phyloP scores from a whole-genome alignment of 148 eudicot species.

The Vaccinium myrtillus region DNA sequence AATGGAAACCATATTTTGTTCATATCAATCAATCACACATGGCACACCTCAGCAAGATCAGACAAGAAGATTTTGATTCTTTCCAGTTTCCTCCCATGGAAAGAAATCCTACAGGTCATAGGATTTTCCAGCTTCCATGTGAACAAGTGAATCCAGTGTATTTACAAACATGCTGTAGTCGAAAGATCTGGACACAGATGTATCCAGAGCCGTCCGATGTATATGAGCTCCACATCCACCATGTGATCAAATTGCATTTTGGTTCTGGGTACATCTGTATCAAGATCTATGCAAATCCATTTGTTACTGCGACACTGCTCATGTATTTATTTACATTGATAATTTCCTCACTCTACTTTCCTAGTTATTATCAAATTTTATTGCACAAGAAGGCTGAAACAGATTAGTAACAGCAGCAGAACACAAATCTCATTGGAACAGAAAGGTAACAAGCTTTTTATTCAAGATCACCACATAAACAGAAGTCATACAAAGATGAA shows the following conservation, averaged over 20 bases:
- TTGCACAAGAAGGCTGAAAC: background rate
- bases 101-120: background rate
- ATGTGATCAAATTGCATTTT: background rate
- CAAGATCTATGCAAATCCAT: background rate
- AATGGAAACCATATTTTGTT: background rate
- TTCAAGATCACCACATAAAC: conserved; percentile 20
- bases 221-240: background rate
- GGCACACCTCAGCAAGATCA: background rate
- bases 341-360: too few species aligned
- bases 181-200: background rate
- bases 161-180: background rate
- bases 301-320: background rate
- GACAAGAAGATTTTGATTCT: background rate
- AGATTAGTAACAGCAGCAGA: background rate
- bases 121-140: background rate
- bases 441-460: conserved; percentile 16
- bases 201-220: background rate
- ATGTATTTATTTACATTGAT: background rate
- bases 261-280: background rate
- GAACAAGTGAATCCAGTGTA: background rate
- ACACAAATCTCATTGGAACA: background rate
- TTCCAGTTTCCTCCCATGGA: background rate
- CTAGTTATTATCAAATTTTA: background rate
- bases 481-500: conserved; percentile 13
- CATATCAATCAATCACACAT: background rate